Conservation (phyloP, 2,329 filamentous ascomycete species). For the Trichoderma koningii region DNA sequence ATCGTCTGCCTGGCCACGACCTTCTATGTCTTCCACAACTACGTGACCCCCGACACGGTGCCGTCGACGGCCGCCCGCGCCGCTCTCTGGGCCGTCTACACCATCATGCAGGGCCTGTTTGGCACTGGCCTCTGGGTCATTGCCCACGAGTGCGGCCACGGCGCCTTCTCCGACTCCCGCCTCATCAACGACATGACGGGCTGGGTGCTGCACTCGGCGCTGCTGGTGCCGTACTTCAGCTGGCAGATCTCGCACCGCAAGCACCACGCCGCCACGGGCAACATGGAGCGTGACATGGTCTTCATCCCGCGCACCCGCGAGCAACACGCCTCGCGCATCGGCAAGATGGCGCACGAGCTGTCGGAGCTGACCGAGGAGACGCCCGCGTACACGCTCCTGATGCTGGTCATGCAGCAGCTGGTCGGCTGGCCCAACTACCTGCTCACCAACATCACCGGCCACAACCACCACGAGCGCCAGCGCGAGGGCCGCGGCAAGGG, state of each 20-base stretch:
- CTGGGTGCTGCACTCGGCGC: conserved; percentile 84
- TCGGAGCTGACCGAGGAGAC: conserved; percentile 92
- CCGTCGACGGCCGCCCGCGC: conserved; percentile 68
- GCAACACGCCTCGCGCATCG: conserved; percentile 73
- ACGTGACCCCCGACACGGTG: conserved; percentile 80
- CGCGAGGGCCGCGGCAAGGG: conserved; percentile 89
- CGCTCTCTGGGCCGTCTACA: conserved; percentile 65
- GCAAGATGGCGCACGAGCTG: conserved; percentile 76
- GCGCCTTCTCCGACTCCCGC: conserved; percentile 93
- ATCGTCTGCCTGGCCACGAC: conserved; percentile 69
- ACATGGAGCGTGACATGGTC: conserved; percentile 98
- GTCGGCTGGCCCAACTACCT: conserved; percentile 94
- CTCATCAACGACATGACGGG: conserved; percentile 88
- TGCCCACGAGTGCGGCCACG: conserved; percentile 96
- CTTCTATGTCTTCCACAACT: conserved; percentile 88
- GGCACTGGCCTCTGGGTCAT: conserved; percentile 94
- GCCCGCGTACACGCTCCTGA: conserved; percentile 74
- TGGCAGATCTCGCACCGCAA: conserved; percentile 99
- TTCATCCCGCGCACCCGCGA: conserved; percentile 93
- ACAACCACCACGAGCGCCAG: conserved; percentile 91
- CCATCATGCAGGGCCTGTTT: conserved; percentile 86
- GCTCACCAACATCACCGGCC: conserved; percentile 87
- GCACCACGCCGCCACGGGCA: conserved; percentile 98
- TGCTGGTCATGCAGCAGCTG: conserved; percentile 82
- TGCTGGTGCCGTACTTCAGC: conserved; percentile 96